Evolutionary conservation across 2,329 filamentous ascomycete species (phyloP).

Genomic region (Colletotrichum sidae): DNA sequence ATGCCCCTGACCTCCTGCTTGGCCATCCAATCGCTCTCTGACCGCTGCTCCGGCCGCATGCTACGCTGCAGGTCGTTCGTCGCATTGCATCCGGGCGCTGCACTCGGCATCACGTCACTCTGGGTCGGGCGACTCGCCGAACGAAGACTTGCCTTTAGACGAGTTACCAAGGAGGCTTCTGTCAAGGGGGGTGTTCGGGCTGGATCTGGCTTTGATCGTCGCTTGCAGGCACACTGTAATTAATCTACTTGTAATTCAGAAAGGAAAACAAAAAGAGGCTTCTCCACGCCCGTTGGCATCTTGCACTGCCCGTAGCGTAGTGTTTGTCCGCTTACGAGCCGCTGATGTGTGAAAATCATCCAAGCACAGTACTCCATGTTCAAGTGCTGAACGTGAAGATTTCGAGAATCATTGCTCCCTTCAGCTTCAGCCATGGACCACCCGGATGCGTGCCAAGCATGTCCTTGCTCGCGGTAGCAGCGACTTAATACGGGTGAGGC

Average conservation of each 20-base stretch:
- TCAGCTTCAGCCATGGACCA: slow-evolving; percentile 24
- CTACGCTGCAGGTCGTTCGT: not conserved
- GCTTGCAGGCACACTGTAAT: not conserved
- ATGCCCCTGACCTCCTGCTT: not conserved
- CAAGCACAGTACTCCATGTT: not conserved
- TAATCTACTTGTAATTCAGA: too few species aligned
- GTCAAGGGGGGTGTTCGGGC: not conserved
- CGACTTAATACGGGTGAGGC: slow-evolving; percentile 20
- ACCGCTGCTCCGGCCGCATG: not conserved
- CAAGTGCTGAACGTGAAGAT: not conserved
- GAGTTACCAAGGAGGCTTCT: not conserved
- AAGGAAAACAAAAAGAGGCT: too few species aligned
- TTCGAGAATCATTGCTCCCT: slow-evolving; percentile 24
- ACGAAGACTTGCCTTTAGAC: slow-evolving; percentile 1
- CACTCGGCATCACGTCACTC: slow-evolving; percentile 5
- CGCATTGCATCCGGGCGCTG: not conserved
- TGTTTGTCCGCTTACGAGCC: too few species aligned
- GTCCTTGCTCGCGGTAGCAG: slow-evolving; percentile 2
- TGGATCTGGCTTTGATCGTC: slow-evolving; percentile 13
- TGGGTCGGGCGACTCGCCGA: not conserved
- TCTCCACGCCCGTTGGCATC: too few species aligned
- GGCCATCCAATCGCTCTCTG: not conserved
- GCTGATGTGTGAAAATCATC: too few species aligned
- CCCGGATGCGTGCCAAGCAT: slow-evolving; percentile 19
- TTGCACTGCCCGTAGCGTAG: too few species aligned